A percentile compares a stretch with the other conserved stretches of the same genome.
phyloP scores from a whole-genome alignment of 2,329 filamentous ascomycete species.

The Ophiostoma tasmaniense region DNA sequence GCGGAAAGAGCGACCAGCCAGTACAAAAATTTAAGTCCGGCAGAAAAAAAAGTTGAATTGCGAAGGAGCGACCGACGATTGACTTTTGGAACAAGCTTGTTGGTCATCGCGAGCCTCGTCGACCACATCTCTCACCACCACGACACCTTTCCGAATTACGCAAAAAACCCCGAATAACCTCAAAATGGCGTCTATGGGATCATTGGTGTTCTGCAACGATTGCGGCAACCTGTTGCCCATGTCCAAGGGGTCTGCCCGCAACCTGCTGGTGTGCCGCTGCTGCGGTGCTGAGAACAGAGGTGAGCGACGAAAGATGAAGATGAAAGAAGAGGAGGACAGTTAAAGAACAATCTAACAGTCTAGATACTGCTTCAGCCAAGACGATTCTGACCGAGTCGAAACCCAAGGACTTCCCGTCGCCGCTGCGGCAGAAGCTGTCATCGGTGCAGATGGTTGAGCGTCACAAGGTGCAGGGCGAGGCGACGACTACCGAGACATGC shows the following conservation, averaged over 20 bases:
- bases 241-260: conserved; percentile 67
- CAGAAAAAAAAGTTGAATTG: conserved; percentile 15
- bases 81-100: background rate
- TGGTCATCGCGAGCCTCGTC: background rate
- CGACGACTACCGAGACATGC: conserved; percentile 59
- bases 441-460: conserved; percentile 73
- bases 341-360: background rate
- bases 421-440: conserved; percentile 80
- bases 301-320: conserved; percentile 45
- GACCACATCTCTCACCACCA: background rate
- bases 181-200: conserved; percentile 78
- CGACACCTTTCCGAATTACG: background rate
- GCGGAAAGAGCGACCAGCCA: conserved; percentile 10
- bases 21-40: conserved; percentile 7
- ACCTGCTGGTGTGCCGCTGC: conserved; percentile 71
- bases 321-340: background rate
- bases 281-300: conserved; percentile 66
- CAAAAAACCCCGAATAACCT: background rate
- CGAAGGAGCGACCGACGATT: background rate
- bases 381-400: conserved; percentile 78
- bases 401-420: conserved; percentile 79
- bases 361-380: conserved; percentile 60
- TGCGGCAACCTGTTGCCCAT: conserved; percentile 85
- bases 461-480: conserved; percentile 68
- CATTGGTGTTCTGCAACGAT: conserved; percentile 84